Evolutionary conservation across 495 filamentous ascomycete genomes (phyloP).

Genomic region (Evernia prunastri): DNA sequence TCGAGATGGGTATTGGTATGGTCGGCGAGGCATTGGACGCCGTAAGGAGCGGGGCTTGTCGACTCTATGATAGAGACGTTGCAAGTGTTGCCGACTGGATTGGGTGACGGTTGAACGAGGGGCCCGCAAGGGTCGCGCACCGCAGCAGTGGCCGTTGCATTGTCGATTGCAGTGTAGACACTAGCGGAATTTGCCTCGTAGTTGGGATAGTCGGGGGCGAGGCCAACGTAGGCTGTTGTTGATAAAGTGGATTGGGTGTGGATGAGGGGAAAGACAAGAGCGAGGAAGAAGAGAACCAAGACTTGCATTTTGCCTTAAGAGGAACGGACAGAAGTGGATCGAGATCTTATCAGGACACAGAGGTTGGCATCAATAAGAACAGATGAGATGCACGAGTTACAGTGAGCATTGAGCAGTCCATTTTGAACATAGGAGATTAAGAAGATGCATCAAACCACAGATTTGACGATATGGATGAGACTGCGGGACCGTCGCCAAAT

Average conservation of each 20-base stretch:
- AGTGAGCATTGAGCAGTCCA: neutral
- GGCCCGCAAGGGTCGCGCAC: neutral
- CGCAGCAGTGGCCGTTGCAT: neutral
- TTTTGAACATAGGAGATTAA: neutral
- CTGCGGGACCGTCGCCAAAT: neutral
- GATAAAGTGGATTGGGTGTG: neutral
- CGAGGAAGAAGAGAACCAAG: neutral
- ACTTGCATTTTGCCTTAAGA: neutral
- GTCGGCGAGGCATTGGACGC: constrained; percentile 1
- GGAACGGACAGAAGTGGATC: neutral
- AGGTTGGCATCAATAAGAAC: neutral
- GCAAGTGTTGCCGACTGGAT: neutral
- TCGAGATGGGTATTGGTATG: neutral
- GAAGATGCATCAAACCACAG: neutral
- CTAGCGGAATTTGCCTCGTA: neutral
- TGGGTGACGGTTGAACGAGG: neutral
- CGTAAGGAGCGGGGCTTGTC: neutral
- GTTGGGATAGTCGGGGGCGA: neutral
- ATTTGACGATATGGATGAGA: neutral
- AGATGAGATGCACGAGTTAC: neutral
- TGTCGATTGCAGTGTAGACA: neutral
- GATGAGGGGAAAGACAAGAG: neutral
- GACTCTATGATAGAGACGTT: neutral
- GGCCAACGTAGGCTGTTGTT: neutral
- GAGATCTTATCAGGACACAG: neutral